Conservation (phyloP, 768 basidiomycete species). For the Phaeotremella skinneri region DNA sequence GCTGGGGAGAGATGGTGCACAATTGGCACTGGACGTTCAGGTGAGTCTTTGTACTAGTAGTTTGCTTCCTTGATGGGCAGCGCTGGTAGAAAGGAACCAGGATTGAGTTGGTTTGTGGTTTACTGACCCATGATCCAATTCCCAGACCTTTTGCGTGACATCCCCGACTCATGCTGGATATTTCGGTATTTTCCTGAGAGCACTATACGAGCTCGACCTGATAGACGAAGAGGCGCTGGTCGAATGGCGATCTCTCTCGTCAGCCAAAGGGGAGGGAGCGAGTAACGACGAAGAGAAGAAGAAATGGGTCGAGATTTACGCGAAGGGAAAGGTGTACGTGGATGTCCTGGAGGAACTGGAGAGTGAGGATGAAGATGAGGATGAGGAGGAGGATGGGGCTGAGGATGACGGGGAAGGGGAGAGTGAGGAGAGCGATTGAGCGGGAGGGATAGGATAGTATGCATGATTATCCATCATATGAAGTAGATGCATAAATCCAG, state of each 20-base stretch:
- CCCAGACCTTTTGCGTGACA: slow-evolving; percentile 54
- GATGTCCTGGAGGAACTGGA: slow-evolving; percentile 46
- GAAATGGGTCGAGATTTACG: slow-evolving; percentile 36
- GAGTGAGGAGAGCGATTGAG: slow-evolving; percentile 10
- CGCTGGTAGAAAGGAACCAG: neutral
- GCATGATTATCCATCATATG: neutral
- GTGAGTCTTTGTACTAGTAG: slow-evolving; percentile 53
- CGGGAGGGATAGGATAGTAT: neutral
- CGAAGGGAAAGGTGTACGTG: slow-evolving; percentile 40
- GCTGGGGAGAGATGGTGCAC: slow-evolving; percentile 77
- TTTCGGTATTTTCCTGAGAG: slow-evolving; percentile 81
- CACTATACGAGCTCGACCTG: slow-evolving; percentile 86
- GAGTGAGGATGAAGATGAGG: slow-evolving; percentile 45
- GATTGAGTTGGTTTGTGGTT: neutral
- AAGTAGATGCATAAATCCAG: neutral
- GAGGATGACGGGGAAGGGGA: slow-evolving; percentile 50
- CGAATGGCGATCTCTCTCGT: slow-evolving; percentile 65
- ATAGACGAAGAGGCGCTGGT: slow-evolving; percentile 86
- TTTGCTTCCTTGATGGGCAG: slow-evolving; percentile 1
- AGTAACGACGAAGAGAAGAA: slow-evolving; percentile 65
- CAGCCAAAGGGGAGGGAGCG: slow-evolving; percentile 61
- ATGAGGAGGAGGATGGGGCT: slow-evolving; percentile 46
- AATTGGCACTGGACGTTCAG: slow-evolving; percentile 76
- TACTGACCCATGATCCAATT: neutral
- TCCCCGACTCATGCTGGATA: slow-evolving; percentile 58